Evolutionary conservation across 1,284 basidiomycete species (phyloP).

Genomic region (Naganishia cerealis): DNA sequence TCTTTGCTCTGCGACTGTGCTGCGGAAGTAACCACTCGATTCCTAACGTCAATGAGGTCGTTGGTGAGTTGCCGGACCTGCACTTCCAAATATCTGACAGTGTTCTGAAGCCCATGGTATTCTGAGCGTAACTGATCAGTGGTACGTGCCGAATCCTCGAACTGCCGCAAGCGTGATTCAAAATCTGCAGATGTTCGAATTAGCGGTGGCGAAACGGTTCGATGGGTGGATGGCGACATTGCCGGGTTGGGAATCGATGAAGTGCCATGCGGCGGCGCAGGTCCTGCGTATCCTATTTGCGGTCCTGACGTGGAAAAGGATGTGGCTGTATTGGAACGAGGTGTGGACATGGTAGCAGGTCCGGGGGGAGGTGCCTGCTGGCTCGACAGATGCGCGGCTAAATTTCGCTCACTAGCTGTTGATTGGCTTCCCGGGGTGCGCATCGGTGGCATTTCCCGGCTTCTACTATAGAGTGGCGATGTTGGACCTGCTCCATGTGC

Average conservation of each 20-base stretch:
- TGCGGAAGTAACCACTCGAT: not conserved
- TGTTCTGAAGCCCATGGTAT: conserved; percentile 17
- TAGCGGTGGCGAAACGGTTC: conserved; percentile 2
- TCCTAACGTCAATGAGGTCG: conserved; percentile 13
- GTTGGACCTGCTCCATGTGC: conserved; percentile 6
- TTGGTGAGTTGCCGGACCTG: conserved; percentile 29
- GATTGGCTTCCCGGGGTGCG: conserved; percentile 2
- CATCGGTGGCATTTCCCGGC: conserved; percentile 16
- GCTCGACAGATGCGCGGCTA: not conserved
- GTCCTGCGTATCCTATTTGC: not conserved
- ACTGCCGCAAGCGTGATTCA: conserved; percentile 23
- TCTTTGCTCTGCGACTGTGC: not conserved
- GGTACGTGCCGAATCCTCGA: conserved; percentile 16
- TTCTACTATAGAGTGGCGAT: conserved; percentile 5
- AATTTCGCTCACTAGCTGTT: not conserved
- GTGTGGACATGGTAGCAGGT: conserved; percentile 43
- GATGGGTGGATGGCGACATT: conserved; percentile 5
- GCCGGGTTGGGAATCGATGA: not conserved
- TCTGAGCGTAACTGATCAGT: conserved; percentile 26
- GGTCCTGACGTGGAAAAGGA: not conserved
- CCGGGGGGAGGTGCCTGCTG: conserved; percentile 50
- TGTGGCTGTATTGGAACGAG: conserved; percentile 7
- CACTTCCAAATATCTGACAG: conserved; percentile 30
- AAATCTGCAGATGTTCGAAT: not conserved
- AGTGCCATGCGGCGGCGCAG: not conserved